These are phyloP conservation scores for Volutella citrinella DNA, from an alignment of 2,329 filamentous ascomycete species.

Conservation along the genomic window DNA sequence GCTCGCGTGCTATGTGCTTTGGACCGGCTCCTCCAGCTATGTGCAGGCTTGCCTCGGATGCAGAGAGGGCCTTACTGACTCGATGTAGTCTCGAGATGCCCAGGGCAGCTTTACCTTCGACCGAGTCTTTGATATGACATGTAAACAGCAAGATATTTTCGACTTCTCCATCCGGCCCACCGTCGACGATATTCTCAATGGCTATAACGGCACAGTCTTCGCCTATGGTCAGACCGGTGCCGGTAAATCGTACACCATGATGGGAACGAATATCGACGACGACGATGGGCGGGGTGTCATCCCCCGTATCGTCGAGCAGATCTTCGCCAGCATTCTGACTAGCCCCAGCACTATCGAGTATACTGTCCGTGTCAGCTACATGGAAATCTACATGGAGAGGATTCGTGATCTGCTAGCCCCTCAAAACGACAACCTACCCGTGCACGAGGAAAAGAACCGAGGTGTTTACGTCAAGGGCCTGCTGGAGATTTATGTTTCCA, in stretches of 20 bases:
- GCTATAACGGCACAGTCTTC: constrained; percentile 98
- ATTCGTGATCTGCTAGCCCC: constrained; percentile 91
- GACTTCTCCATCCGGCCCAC: constrained; percentile 95
- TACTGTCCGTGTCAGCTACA: constrained; percentile 97
- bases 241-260: constrained; percentile 98
- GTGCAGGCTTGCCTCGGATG: constrained; percentile 5
- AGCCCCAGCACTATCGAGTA: constrained; percentile 95
- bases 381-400: constrained; percentile 99
- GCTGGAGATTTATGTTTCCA: constrained; percentile 91
- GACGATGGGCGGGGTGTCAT: constrained; percentile 88
- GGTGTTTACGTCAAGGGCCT: constrained; percentile 97
- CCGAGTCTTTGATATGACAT: constrained; percentile 92
- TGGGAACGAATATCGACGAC: constrained; percentile 79
- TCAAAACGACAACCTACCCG: constrained; percentile 91
- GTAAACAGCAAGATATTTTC: constrained; percentile 89
- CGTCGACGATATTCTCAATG: constrained; percentile 96
- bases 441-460: constrained; percentile 96
- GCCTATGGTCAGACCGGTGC: constrained; percentile 98
- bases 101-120: constrained; percentile 92
- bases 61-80: too few species aligned
- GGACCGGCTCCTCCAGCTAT: not conserved
- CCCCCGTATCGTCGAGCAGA: constrained; percentile 94
- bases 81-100: constrained; percentile 75
- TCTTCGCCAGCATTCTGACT: constrained; percentile 90
- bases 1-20: constrained; percentile 1